These are phyloP conservation scores for Vitis rotundifolia DNA, from an alignment of 164 flowering plant genomes.

Conservation along the genomic window DNA sequence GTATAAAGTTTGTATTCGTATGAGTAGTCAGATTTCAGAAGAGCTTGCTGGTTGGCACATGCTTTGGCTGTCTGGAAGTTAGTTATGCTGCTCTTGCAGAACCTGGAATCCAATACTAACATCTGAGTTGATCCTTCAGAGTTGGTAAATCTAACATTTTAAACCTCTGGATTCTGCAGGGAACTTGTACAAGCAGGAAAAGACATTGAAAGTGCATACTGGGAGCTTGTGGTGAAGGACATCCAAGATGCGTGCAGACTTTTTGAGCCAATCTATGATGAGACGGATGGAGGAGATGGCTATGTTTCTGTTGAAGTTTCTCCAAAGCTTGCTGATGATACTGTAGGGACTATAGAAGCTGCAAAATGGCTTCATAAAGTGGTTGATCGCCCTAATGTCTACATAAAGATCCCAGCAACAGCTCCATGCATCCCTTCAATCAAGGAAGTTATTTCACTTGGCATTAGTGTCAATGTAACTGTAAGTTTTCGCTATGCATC, in stretches of 20 bases:
- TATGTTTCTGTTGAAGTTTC: slow-evolving; percentile 99
- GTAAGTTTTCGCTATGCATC: slow-evolving; percentile 49
- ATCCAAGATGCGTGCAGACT: slow-evolving; percentile 98
- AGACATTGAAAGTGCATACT: slow-evolving; percentile 82
- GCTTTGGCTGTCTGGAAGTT: no score
- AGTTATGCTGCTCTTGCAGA: no score
- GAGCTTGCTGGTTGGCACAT: no score
- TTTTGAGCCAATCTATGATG: slow-evolving; percentile 89
- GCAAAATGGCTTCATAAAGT: slow-evolving; percentile 90
- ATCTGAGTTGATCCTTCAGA: neutral
- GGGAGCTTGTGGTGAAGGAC: slow-evolving; percentile 98
- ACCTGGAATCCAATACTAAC: neutral
- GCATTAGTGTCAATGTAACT: slow-evolving; percentile 97
- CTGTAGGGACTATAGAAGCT: slow-evolving; percentile 89
- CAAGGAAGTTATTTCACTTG: slow-evolving; percentile 75
- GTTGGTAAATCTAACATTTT: neutral
- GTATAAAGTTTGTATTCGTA: no score
- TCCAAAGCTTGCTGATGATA: slow-evolving; percentile 89
- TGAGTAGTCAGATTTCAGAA: no score
- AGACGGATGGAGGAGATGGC: slow-evolving; percentile 92
- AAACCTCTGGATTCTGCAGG: slow-evolving; percentile 41
- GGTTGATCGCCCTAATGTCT: slow-evolving; percentile 82
- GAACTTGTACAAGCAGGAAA: slow-evolving; percentile 86
- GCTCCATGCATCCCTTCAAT: slow-evolving; percentile 89
- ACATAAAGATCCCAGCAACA: slow-evolving; percentile 97